Base-by-base conservation (phyloP, 2,329 filamentous ascomycete genomes). In the Cladobotryum mycophilum region DNA sequence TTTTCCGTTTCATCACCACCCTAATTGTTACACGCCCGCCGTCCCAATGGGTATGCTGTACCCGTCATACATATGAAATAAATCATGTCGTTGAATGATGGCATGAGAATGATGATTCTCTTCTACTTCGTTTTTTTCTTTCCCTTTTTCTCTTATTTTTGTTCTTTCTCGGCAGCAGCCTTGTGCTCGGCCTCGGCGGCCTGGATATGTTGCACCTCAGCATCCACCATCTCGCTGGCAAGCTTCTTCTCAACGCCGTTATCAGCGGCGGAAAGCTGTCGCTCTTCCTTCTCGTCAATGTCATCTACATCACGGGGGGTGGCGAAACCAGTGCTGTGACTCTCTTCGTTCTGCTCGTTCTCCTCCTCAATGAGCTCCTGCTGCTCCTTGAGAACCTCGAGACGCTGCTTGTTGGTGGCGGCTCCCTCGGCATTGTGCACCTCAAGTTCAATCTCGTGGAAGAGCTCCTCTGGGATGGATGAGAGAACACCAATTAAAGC, bases 361-460 rank as follows among this genome's bases (percentile, higher is more conserved):
- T 99, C 93, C 67, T 99, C 93, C 56, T 96, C 86, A 52, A 99
- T 99, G 56, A 99, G 82, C 67, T 96, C 93, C 69, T 99, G 88
- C 75, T 99, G 93, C 75, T 99, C 93, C 80, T 90, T 95, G 66
- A 99, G 80, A 14, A 99, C 93, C 75, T 99, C 93, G 40, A 99
- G 86, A 67, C 93, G 87, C 77, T 97, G 93, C 80, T 95, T 96
- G 81, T 99, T 99, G 58, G 93, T 99, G 20, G 93, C 93, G 11
- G 91, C 92, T 55, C 93, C 93, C 73, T 99, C 93, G 45, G 92
- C 91, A 55, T 86, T 95, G 78, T 96, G 89, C 9, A 99, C 90
- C 74, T 99, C 93, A 33, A 99, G 86, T 72, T 97, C 93, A 56
- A 99, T 96, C 76, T 99, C 93, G 77, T 99, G 93, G 88, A 95